phyloP scores from a whole-genome alignment of 495 filamentous ascomycete species.

The Neurospora sp. region DNA sequence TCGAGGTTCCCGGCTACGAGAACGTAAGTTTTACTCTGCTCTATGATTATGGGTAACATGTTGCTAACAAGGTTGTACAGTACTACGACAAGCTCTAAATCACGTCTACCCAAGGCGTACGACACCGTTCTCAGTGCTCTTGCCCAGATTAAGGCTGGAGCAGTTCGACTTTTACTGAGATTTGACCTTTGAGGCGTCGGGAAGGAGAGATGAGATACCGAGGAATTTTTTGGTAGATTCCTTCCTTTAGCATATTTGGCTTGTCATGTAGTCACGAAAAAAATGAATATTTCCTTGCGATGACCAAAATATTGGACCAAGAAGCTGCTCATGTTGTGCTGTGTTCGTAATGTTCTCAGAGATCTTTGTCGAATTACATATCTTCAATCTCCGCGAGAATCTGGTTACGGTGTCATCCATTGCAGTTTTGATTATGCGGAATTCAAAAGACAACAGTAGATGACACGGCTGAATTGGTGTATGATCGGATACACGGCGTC shows the following conservation, averaged over 20 bases:
- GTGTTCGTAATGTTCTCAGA: background rate
- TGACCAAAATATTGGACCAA: background rate
- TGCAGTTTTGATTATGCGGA: background rate
- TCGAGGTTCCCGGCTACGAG: constrained; percentile 74
- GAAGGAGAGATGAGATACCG: background rate
- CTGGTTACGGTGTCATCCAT: background rate
- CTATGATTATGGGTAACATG: background rate
- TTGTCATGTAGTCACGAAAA: background rate
- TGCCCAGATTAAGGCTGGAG: constrained; percentile 12
- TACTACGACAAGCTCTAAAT: constrained; percentile 99
- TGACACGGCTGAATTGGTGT: background rate
- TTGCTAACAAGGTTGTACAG: constrained; percentile 51
- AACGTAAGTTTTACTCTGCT: constrained; percentile 61
- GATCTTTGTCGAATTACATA: background rate
- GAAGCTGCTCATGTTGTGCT: background rate
- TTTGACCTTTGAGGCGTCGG: constrained; percentile 4
- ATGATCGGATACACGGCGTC: background rate
- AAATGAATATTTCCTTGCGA: background rate
- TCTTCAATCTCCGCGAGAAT: background rate
- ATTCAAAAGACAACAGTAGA: background rate
- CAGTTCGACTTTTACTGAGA: constrained; percentile 1
- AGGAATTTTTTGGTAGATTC: background rate
- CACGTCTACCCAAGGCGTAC: constrained; percentile 24
- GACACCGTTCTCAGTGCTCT: constrained; percentile 29
- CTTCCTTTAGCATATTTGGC: background rate